Evolutionary conservation across 306 rosid genomes (phyloP).

Genomic region (Amphicarpaea edgeworthii): DNA sequence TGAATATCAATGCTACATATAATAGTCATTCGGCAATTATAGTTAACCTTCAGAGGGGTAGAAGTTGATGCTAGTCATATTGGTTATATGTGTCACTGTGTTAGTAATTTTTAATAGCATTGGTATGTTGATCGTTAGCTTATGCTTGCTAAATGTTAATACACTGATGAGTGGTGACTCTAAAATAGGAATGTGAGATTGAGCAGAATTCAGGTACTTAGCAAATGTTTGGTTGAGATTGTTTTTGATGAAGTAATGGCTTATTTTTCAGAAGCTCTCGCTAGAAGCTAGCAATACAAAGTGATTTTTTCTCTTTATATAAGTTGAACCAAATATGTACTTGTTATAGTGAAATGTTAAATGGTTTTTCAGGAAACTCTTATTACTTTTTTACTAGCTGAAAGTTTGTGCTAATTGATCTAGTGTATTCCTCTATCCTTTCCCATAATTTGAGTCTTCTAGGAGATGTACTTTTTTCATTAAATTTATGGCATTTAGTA

Average conservation of each 20-base stretch:
- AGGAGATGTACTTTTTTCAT: too few species aligned
- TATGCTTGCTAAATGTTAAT: constrained; percentile 11
- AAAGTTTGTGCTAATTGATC: background rate
- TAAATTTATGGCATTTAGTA: too few species aligned
- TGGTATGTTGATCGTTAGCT: background rate
- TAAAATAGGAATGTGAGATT: background rate
- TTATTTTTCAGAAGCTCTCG: background rate
- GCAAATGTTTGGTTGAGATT: background rate
- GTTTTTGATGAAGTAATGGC: background rate
- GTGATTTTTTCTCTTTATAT: background rate
- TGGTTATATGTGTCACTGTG: constrained; percentile 8
- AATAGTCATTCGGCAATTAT: constrained; percentile 39
- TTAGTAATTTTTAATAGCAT: background rate
- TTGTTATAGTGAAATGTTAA: background rate
- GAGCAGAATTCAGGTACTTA: background rate
- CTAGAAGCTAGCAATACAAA: background rate
- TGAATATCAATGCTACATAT: constrained; percentile 48
- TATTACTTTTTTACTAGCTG: background rate
- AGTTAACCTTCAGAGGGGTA: constrained; percentile 41
- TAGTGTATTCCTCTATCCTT: background rate
- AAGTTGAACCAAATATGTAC: background rate
- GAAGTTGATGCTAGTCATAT: constrained; percentile 30
- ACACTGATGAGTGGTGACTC: background rate
- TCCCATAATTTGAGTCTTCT: background rate
- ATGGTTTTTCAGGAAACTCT: background rate